Conservation (phyloP, 331 rosid species). For the Malus hybrid region DNA sequence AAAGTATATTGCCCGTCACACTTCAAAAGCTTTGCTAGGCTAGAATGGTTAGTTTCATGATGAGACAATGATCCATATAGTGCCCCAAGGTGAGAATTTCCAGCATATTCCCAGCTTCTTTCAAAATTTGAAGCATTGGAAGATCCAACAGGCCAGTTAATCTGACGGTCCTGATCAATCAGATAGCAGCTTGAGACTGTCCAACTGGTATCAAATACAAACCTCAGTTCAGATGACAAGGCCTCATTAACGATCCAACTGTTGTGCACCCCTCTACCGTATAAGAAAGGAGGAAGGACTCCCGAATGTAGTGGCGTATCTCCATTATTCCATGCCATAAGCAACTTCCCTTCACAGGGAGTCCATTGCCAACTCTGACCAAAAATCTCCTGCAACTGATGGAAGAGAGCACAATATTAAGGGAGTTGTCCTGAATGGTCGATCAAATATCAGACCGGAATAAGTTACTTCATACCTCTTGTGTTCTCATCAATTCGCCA, state of each 20-base stretch:
- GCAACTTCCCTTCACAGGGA: slow-evolving; percentile 41
- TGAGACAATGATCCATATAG: slow-evolving; percentile 63
- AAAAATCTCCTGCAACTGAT: slow-evolving; percentile 56
- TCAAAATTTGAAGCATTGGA: slow-evolving; percentile 19
- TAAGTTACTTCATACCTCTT: slow-evolving; percentile 46
- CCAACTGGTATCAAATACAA: slow-evolving; percentile 78
- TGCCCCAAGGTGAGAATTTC: slow-evolving; percentile 53
- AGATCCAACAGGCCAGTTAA: slow-evolving; percentile 15
- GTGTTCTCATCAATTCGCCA: slow-evolving; percentile 29
- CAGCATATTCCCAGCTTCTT: slow-evolving; percentile 68
- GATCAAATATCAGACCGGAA: slow-evolving; percentile 11
- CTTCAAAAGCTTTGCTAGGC: slow-evolving; percentile 44
- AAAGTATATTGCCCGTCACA: slow-evolving; percentile 43
- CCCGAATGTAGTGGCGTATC: slow-evolving; percentile 63
- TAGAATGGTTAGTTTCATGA: slow-evolving; percentile 37
- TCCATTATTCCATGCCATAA: slow-evolving; percentile 78
- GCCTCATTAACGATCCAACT: slow-evolving; percentile 79
- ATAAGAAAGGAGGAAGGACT: slow-evolving; percentile 93
- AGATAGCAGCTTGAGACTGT: slow-evolving; percentile 57
- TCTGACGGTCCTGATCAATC: slow-evolving; percentile 22
- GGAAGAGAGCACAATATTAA: slow-evolving; percentile 20
- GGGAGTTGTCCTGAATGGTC: slow-evolving; percentile 2
- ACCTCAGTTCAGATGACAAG: slow-evolving; percentile 64
- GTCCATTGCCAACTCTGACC: slow-evolving; percentile 33
- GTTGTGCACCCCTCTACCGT: slow-evolving; percentile 67